Percentiles rank a stretch among this genome's conserved stretches.
Conservation (phyloP, 2,329 filamentous ascomycete genomes). For the Pseudocercospora ulei region DNA sequence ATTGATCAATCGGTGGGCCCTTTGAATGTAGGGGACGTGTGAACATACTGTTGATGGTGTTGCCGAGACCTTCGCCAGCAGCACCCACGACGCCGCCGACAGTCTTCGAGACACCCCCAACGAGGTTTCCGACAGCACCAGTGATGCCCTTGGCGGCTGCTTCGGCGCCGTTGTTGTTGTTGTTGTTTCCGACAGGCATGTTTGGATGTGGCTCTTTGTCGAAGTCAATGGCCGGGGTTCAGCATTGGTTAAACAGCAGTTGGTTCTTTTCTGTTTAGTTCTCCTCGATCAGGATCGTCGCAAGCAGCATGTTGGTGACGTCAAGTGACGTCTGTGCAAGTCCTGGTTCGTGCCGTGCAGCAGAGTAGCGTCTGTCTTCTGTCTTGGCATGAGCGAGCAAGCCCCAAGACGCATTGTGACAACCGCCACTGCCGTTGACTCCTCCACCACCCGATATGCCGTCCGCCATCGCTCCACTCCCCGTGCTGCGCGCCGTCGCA, state of each 20-base stretch:
- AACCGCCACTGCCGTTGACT: not conserved
- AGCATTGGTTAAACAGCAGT: conserved; percentile 6
- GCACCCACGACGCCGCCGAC: conserved; percentile 46
- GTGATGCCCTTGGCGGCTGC: conserved; percentile 32
- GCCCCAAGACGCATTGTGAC: too few relatives aligned
- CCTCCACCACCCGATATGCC: conserved; percentile 16
- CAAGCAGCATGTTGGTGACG: conserved; percentile 3
- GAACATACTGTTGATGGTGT: conserved; percentile 37
- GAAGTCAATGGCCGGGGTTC: not conserved
- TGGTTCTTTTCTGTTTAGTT: not conserved
- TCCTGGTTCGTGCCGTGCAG: not conserved
- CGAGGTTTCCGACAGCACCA: conserved; percentile 42
- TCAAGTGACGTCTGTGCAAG: conserved; percentile 4
- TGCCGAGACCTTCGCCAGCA: conserved; percentile 39
- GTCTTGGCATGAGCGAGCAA: not conserved
- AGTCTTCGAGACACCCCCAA: conserved; percentile 47
- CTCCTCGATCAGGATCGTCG: conserved; percentile 2
- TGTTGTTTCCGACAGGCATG: conserved; percentile 14
- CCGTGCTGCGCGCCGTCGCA: conserved; percentile 20
- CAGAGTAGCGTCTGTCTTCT: too few relatives aligned
- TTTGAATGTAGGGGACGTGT: too few relatives aligned
- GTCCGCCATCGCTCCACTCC: conserved; percentile 19
- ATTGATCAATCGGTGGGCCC: too few relatives aligned
- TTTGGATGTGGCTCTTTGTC: conserved; percentile 4
- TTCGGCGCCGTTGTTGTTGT: conserved; percentile 24